phyloP scores from a whole-genome alignment of 208 protist genomes.

The Leishmania tropica region DNA sequence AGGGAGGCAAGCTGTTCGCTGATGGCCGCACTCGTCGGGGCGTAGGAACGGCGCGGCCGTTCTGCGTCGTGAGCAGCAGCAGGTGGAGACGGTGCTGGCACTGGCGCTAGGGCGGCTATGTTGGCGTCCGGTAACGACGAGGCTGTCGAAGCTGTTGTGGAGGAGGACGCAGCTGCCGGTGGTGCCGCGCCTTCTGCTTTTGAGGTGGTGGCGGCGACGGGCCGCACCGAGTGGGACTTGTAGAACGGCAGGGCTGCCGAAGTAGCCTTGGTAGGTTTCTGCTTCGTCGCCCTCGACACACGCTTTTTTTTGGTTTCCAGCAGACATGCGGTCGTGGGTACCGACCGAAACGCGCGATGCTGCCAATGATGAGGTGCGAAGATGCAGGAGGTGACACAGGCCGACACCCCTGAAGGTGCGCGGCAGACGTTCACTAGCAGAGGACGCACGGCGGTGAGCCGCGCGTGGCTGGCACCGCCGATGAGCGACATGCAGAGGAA shows the following conservation, averaged over 20 bases:
- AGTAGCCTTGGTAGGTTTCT: not conserved
- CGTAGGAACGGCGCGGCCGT: slow-evolving; percentile 8
- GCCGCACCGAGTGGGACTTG: not conserved
- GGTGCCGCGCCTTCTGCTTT: not conserved
- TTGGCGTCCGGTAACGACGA: not conserved
- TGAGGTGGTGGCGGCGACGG: not conserved
- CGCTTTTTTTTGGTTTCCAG: not conserved
- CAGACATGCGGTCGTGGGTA: not conserved
- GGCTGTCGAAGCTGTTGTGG: not conserved
- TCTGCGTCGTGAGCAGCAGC: not conserved
- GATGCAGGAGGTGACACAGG: not conserved
- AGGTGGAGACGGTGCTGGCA: not conserved
- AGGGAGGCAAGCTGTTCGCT: slow-evolving; percentile 34
- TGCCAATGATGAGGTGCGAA: not conserved
- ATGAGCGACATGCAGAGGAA: not conserved
- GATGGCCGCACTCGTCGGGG: not conserved
- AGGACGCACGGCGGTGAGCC: not conserved
- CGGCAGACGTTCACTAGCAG: not conserved
- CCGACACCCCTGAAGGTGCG: not conserved
- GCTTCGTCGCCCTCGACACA: not conserved
- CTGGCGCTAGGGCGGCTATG: not conserved
- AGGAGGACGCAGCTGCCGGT: not conserved
- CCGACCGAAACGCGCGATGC: not conserved
- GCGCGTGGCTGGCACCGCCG: not conserved
- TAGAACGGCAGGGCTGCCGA: not conserved